A percentile compares a stretch with the other conserved stretches of the same genome.
Conservation (phyloP, 2,329 filamentous ascomycete genomes). For the Fusarium oligoseptatum region DNA sequence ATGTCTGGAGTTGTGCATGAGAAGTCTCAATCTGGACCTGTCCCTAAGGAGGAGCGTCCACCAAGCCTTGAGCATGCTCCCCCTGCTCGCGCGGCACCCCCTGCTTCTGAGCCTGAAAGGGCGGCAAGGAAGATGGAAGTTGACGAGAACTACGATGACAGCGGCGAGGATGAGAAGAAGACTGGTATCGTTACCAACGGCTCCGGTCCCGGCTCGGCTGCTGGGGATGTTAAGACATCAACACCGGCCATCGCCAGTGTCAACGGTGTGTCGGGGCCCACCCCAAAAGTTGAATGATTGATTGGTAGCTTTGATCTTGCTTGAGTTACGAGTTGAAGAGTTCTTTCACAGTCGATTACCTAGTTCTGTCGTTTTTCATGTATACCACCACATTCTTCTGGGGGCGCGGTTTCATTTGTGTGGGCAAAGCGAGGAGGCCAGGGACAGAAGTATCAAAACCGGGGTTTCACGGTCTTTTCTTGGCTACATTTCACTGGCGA, state of each 20-base stretch:
- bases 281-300: constrained; percentile 62
- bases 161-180: constrained; percentile 87
- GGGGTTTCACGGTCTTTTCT: constrained; percentile 43
- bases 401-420: constrained; percentile 40
- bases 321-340: constrained; percentile 44
- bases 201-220: constrained; percentile 61
- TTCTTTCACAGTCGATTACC: constrained; percentile 34
- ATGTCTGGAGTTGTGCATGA: constrained; percentile 68
- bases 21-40: constrained; percentile 50
- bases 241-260: constrained; percentile 62
- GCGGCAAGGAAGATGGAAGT: constrained; percentile 96
- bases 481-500: constrained; percentile 49
- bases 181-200: constrained; percentile 57
- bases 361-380: constrained; percentile 37
- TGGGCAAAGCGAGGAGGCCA: constrained; percentile 25
- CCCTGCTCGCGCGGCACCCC: constrained; percentile 61
- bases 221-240: constrained; percentile 65
- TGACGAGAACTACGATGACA: constrained; percentile 97
- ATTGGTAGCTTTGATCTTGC: constrained; percentile 24
- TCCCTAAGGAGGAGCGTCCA: constrained; percentile 71
- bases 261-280: constrained; percentile 58
- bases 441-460: constrained; percentile 38
- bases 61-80: constrained; percentile 55
- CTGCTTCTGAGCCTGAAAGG: constrained; percentile 76
- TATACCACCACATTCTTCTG: constrained; percentile 37